phyloP scores from a whole-genome alignment of 148 eudicot species.

The Oxyria digyna region DNA sequence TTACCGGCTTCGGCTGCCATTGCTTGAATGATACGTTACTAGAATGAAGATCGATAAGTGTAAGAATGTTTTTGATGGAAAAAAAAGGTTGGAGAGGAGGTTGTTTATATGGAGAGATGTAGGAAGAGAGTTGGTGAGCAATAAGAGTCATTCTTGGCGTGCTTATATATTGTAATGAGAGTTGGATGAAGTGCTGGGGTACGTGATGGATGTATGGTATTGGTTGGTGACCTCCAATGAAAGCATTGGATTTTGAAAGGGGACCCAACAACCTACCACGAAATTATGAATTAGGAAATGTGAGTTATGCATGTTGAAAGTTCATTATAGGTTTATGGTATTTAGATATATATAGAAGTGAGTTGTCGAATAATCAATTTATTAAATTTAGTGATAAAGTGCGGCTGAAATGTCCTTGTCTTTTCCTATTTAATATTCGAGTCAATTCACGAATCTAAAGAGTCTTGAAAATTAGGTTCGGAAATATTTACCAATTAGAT shows the following conservation, averaged over 20 bases:
- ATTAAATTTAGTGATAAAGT: too few species aligned
- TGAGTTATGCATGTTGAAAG: too few species aligned
- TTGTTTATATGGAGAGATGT: neutral
- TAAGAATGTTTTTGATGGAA: neutral
- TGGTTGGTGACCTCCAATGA: conserved; percentile 1
- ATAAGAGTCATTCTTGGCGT: neutral
- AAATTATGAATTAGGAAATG: neutral
- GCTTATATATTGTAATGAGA: neutral
- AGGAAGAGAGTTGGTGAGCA: neutral
- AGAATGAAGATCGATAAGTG: neutral
- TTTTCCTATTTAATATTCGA: too few species aligned
- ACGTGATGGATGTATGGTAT: too few species aligned
- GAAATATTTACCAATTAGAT: too few species aligned
- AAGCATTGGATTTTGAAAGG: neutral
- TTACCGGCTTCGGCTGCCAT: conserved; percentile 9
- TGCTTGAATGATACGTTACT: neutral
- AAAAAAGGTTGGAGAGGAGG: neutral
- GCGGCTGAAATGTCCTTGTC: too few species aligned
- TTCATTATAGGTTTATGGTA: too few species aligned
- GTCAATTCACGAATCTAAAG: too few species aligned
- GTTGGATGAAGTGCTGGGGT: neutral
- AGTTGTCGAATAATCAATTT: too few species aligned
- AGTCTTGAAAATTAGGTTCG: too few species aligned
- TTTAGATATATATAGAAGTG: too few species aligned
- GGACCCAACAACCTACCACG: neutral